Conservation (phyloP, 2,329 filamentous ascomycete genomes). For the Ascochyta fabae region DNA sequence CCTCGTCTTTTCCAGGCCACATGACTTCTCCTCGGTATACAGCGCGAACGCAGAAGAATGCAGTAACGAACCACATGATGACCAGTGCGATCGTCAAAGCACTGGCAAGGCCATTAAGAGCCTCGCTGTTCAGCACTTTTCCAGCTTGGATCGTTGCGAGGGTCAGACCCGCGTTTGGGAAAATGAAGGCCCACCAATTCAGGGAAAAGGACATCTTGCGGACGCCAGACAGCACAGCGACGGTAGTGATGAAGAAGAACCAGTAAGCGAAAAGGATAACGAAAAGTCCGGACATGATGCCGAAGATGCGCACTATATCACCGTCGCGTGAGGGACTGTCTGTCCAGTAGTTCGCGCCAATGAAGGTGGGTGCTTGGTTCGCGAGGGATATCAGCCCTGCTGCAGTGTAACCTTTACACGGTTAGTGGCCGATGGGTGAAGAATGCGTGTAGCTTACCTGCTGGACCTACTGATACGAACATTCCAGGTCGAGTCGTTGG, state of each 20-base stretch:
- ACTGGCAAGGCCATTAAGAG: constrained; percentile 60
- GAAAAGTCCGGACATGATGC: constrained; percentile 55
- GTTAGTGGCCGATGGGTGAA: constrained; percentile 58
- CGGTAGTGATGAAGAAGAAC: constrained; percentile 56
- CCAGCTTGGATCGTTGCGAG: constrained; percentile 66
- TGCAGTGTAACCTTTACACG: constrained; percentile 49
- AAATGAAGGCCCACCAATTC: constrained; percentile 67
- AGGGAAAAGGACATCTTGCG: constrained; percentile 49
- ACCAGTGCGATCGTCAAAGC: constrained; percentile 64
- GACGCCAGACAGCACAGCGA: constrained; percentile 48
- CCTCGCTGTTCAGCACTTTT: constrained; percentile 58
- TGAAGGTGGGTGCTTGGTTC: constrained; percentile 45
- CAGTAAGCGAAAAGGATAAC: constrained; percentile 58
- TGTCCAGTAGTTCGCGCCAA: constrained; percentile 46
- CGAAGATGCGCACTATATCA: constrained; percentile 50
- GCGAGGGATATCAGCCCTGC: constrained; percentile 57
- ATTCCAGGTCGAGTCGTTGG: constrained; percentile 54
- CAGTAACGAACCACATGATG: constrained; percentile 62
- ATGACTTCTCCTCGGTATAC: constrained; percentile 60
- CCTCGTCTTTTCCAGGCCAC: constrained; percentile 57
- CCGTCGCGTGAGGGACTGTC: constrained; percentile 40
- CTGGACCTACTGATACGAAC: constrained; percentile 59
- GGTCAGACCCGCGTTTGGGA: constrained; percentile 69
- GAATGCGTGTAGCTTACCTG: constrained; percentile 25
- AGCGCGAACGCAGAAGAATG: constrained; percentile 58